Evolutionary conservation across 2,329 filamentous ascomycete genomes (phyloP).

Genomic region (Penicillium hesseltinei): DNA sequence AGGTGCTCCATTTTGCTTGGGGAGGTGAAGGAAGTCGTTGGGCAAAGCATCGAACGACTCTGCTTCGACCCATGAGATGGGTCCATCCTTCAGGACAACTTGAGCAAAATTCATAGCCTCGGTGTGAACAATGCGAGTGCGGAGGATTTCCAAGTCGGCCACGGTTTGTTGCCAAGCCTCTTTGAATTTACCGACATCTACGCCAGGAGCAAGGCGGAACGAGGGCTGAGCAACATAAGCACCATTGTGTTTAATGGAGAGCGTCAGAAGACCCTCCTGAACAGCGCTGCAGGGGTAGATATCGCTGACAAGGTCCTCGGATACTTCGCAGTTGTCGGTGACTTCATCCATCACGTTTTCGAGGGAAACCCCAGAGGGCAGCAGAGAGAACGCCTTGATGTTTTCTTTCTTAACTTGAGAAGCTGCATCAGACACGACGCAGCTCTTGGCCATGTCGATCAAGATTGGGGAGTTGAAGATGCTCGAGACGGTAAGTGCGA

Average conservation of each 20-base stretch:
- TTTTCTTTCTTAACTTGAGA: not conserved
- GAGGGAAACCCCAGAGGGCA: constrained; percentile 22
- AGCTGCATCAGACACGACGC: constrained; percentile 11
- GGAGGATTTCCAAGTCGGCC: constrained; percentile 47
- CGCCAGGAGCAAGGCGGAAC: constrained; percentile 37
- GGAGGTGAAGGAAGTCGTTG: constrained; percentile 25
- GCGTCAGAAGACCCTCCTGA: constrained; percentile 48
- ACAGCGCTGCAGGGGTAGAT: constrained; percentile 46
- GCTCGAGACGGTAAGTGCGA: constrained; percentile 43
- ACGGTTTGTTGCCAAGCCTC: constrained; percentile 48
- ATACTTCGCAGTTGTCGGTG: constrained; percentile 32
- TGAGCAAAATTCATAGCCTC: constrained; percentile 40
- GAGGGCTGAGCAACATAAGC: constrained; percentile 51
- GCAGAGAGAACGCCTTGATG: constrained; percentile 30
- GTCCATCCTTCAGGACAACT: constrained; percentile 38
- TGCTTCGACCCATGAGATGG: constrained; percentile 36
- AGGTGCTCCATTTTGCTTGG: constrained; percentile 35
- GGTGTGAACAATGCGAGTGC: constrained; percentile 48
- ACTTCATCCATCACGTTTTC: constrained; percentile 30
- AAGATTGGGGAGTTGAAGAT: constrained; percentile 48
- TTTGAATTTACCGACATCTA: constrained; percentile 47
- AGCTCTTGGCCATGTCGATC: constrained; percentile 42
- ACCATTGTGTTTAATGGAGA: constrained; percentile 48
- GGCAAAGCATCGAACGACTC: constrained; percentile 29
- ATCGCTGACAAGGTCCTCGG: constrained; percentile 33